Percentiles rank a stretch among this genome's conserved stretches.
phyloP scores from a whole-genome alignment of 2,329 filamentous ascomycete species.

The Fusarium lyarnte region DNA sequence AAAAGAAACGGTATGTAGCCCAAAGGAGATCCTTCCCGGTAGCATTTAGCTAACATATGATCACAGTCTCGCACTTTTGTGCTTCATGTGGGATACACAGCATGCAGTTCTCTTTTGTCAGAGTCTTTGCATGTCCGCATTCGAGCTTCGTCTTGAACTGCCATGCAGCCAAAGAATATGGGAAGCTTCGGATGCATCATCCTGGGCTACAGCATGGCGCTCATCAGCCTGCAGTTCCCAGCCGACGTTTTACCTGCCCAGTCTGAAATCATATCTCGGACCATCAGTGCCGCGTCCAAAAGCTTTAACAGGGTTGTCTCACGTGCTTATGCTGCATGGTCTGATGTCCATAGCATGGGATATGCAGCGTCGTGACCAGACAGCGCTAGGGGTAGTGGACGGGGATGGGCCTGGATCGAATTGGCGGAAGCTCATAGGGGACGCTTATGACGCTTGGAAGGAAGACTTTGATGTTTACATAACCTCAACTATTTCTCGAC shows the following conservation, averaged over 20 bases:
- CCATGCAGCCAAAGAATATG: slow-evolving; percentile 65
- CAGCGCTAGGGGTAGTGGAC: slow-evolving; percentile 54
- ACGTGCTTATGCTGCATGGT: slow-evolving; percentile 66
- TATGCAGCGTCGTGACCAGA: slow-evolving; percentile 69
- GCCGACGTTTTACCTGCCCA: neutral
- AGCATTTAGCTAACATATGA: neutral
- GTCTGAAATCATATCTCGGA: neutral
- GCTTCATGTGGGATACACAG: slow-evolving; percentile 74
- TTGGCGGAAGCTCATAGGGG: neutral
- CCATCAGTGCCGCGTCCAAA: neutral
- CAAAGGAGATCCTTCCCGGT: rapidly evolving
- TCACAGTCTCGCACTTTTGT: slow-evolving; percentile 59
- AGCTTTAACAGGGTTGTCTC: slow-evolving; percentile 53
- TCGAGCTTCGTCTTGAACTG: slow-evolving; percentile 66
- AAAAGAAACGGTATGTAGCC: neutral
- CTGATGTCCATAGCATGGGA: slow-evolving; percentile 72
- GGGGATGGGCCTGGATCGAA: neutral
- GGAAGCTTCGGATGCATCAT: slow-evolving; percentile 64
- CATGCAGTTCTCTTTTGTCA: slow-evolving; percentile 73
- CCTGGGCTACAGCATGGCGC: slow-evolving; percentile 54
- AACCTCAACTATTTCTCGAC: neutral
- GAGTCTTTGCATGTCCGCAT: slow-evolving; percentile 72
- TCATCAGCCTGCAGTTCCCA: neutral
- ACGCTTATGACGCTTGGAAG: neutral
- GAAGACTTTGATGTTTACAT: neutral